These are phyloP conservation scores for Xylariomycetidae sp. DNA, from an alignment of 2,329 filamentous ascomycete species.

Conservation along the genomic window DNA sequence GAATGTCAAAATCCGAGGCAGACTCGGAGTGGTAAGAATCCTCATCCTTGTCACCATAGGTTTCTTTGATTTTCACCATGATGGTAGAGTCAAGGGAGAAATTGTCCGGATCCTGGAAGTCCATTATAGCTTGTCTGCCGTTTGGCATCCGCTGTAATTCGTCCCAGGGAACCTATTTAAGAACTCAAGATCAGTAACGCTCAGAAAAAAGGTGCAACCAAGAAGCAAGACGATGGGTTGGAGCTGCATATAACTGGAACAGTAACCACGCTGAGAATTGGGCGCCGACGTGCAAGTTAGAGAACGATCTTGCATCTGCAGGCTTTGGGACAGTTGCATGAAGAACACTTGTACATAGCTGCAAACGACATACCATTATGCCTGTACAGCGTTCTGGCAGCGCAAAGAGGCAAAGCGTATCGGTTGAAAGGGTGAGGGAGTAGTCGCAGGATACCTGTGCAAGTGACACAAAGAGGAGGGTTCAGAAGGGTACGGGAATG, in stretches of 20 bases:
- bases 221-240: too few relatives aligned
- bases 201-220: too few relatives aligned
- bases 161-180: too few relatives aligned
- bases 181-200: too few relatives aligned
- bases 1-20: conserved; percentile 8
- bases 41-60: conserved; percentile 16
- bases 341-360: too few relatives aligned
- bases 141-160: too few relatives aligned
- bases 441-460: too few relatives aligned
- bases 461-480: background rate
- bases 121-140: conserved; percentile 13
- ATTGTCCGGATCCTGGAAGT: conserved; percentile 14
- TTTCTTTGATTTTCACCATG: conserved; percentile 8
- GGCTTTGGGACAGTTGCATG: background rate
- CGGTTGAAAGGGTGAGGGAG: background rate
- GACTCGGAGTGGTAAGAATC: conserved; percentile 18
- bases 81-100: conserved; percentile 5
- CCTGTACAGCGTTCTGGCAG: background rate
- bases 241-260: too few relatives aligned
- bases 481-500: too few relatives aligned
- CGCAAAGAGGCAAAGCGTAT: background rate
- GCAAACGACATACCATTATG: conserved; percentile 15
- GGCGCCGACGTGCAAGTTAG: too few relatives aligned
- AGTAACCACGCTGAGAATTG: too few relatives aligned
- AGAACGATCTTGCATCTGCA: too few relatives aligned